Evolutionary conservation across 2,329 filamentous ascomycete species (phyloP).

Genomic region (Exophiala viscosa): DNA sequence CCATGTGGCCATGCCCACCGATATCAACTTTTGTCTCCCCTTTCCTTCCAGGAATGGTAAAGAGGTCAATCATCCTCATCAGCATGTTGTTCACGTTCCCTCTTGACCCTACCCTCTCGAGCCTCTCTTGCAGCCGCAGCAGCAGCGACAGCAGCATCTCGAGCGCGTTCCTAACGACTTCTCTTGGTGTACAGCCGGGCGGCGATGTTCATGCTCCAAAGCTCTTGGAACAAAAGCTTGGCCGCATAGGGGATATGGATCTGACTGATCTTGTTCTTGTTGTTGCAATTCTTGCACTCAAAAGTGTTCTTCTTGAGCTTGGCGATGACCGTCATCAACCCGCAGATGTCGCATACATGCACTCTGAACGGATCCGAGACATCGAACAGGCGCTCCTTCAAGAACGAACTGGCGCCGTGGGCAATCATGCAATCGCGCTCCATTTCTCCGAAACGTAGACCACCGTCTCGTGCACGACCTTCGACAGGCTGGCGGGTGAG

Average conservation of each 20-base stretch:
- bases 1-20: too few relatives aligned
- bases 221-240: constrained; percentile 96
- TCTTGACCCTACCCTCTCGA: background rate
- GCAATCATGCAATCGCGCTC: constrained; percentile 99
- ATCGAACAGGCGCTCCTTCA: constrained; percentile 96
- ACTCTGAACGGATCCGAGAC: constrained; percentile 97
- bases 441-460: constrained; percentile 99
- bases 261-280: constrained; percentile 98
- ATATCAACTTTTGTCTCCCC: background rate
- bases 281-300: constrained; percentile 95
- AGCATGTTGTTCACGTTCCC: background rate
- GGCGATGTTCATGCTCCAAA: constrained; percentile 97
- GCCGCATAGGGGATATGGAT: constrained; percentile 97
- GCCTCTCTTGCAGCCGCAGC: background rate
- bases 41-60: too few relatives aligned
- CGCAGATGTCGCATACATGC: constrained; percentile 97
- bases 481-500: constrained; percentile 96
- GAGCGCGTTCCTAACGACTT: constrained; percentile 14
- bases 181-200: constrained; percentile 88
- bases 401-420: constrained; percentile 93
- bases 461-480: constrained; percentile 95
- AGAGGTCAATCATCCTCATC: background rate
- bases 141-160: background rate
- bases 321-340: constrained; percentile 96
- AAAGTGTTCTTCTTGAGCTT: constrained; percentile 94